A percentile compares a stretch with the other conserved stretches of the same genome.
Conservation (phyloP, 139 green algal genomes). For the Chloropicon primus region DNA sequence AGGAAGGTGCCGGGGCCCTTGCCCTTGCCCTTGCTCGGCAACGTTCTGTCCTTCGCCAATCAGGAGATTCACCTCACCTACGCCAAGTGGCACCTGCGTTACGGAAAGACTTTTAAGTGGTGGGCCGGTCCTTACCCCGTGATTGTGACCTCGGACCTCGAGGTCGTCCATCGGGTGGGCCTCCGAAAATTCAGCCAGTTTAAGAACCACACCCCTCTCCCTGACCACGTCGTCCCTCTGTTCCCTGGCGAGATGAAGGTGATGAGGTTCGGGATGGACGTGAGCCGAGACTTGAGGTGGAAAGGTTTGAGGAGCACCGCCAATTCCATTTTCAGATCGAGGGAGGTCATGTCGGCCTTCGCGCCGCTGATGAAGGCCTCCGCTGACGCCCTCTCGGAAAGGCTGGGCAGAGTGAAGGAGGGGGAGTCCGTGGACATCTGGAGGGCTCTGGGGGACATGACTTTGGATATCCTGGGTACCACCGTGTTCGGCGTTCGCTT, state of each 20-base stretch:
- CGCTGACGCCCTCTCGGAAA: background rate
- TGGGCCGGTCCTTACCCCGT: background rate
- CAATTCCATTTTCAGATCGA: background rate
- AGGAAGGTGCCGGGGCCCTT: too few relatives aligned
- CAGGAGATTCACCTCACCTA: background rate
- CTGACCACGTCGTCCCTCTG: background rate
- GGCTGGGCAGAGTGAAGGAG: slow-evolving; percentile 5
- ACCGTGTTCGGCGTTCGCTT: slow-evolving; percentile 28
- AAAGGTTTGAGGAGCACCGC: background rate
- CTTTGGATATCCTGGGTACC: slow-evolving; percentile 36
- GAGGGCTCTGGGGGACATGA: slow-evolving; percentile 28
- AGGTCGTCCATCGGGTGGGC: background rate
- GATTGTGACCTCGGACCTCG: background rate
- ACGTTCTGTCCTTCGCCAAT: too few relatives aligned
- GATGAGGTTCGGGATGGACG: background rate
- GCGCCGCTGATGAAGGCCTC: background rate
- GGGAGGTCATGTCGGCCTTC: background rate
- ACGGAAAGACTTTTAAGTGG: background rate
- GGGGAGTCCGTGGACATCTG: slow-evolving; percentile 25
- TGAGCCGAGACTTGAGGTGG: background rate
- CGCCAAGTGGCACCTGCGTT: background rate
- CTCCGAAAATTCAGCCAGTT: background rate
- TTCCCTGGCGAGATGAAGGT: background rate
- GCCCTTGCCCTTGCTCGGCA: too few relatives aligned
- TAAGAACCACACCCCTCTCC: background rate